phyloP scores from a whole-genome alignment of 768 basidiomycete genomes.

The Boletus vermiculosoides region DNA sequence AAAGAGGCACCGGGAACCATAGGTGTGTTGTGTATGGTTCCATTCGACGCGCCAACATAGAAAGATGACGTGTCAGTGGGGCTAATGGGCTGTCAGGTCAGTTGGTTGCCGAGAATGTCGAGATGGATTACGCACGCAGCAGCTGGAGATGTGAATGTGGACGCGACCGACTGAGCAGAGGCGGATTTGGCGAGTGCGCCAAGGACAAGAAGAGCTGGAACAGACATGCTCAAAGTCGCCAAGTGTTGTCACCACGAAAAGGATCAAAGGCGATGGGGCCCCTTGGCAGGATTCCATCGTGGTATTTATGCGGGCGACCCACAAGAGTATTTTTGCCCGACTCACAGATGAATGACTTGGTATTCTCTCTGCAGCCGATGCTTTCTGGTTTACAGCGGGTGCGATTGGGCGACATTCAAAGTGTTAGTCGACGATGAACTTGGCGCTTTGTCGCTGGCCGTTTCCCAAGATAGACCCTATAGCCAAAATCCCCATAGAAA shows the following conservation, averaged over 20 bases:
- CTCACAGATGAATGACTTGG: background rate
- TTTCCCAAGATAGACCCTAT: background rate
- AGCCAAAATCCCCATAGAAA: background rate
- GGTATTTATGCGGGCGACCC: conserved; percentile 9
- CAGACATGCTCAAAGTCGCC: conserved; percentile 6
- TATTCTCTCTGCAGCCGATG: background rate
- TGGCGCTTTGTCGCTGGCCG: background rate
- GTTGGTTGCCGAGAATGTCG: background rate
- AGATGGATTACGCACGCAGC: conserved; percentile 17
- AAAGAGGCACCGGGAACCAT: conserved; percentile 44
- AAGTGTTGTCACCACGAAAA: background rate
- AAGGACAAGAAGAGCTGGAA: conserved; percentile 12
- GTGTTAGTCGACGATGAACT: background rate
- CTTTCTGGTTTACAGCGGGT: background rate
- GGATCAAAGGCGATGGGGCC: background rate
- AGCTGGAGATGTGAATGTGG: conserved; percentile 23
- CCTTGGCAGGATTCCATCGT: background rate
- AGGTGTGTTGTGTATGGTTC: conserved; percentile 36
- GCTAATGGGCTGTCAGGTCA: conserved; percentile 7
- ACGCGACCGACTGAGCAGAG: conserved; percentile 13
- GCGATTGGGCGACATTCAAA: background rate
- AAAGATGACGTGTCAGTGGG: conserved; percentile 31
- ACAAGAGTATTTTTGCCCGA: conserved; percentile 1
- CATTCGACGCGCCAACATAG: conserved; percentile 44
- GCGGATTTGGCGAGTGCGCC: conserved; percentile 13